A percentile compares a stretch with the other conserved stretches of the same genome.
phyloP scores from a whole-genome alignment of 2,329 filamentous ascomycete genomes.

The Cryphonectria parasitica region DNA sequence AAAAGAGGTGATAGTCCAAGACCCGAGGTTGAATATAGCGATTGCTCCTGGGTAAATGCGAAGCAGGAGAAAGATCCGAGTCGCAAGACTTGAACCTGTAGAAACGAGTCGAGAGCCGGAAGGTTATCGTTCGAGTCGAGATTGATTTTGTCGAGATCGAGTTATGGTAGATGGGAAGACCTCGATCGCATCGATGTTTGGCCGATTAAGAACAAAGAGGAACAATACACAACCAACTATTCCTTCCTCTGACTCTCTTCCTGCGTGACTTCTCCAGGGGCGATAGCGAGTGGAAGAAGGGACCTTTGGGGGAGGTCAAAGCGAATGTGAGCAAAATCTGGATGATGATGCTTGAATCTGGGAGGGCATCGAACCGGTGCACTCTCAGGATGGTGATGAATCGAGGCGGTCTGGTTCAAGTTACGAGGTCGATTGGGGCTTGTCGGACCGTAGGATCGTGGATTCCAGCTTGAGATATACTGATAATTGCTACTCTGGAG shows the following conservation, averaged over 20 bases:
- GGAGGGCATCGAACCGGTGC: conserved; percentile 19
- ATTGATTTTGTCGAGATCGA: not conserved
- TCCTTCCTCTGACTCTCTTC: conserved; percentile 30
- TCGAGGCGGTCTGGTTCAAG: not conserved
- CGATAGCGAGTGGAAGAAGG: conserved; percentile 45
- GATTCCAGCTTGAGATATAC: conserved; percentile 7
- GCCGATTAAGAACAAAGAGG: not conserved
- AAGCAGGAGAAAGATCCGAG: conserved; percentile 5
- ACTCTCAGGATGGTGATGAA: not conserved
- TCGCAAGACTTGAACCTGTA: conserved; percentile 26
- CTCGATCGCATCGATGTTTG: conserved; percentile 4
- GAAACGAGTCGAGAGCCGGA: not conserved
- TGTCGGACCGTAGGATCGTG: not conserved
- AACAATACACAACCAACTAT: not conserved
- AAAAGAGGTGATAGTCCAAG: conserved; percentile 2
- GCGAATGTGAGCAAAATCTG: conserved; percentile 34
- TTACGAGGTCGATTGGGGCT: not conserved
- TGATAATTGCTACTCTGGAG: conserved; percentile 14
- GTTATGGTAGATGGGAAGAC: not conserved
- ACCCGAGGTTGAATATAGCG: not conserved
- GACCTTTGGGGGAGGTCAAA: conserved; percentile 29
- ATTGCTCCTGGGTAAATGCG: not conserved
- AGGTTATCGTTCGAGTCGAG: not conserved
- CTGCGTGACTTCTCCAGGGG: conserved; percentile 26
- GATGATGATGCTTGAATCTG: conserved; percentile 15